Base-by-base conservation (phyloP, 2,329 filamentous ascomycete species). In the Paecilomyces niveus region DNA sequence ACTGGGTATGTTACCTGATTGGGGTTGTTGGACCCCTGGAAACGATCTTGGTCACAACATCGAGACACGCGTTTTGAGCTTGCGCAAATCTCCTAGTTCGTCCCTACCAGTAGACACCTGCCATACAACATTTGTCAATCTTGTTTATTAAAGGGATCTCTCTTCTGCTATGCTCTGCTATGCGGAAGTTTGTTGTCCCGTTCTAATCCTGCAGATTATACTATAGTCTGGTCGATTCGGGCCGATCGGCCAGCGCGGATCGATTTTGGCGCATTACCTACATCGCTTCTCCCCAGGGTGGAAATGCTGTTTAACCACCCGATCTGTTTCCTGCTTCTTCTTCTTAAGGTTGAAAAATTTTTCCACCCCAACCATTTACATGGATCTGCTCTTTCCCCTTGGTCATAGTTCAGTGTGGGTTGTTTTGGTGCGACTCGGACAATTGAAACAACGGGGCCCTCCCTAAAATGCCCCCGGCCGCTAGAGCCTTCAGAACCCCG, bases 11-110 rank as follows among this genome's bases (percentile, higher is more conserved):
- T 54, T 54, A 26, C 53, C 24, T 13, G 24, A 51, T 56, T 31
- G 24, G 35, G 55, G 24, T 29, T 26, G 10, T 29, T 11, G 13
- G 24, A 26, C 10, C 26, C 35, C 39, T 56, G 35, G 32, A 56
- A 56, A 56, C 49, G 22, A 18, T 31, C 24, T 29, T 33, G 29
- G 56, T 57, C 33, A 57, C 56, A 57, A 29, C 24, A 9, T 53
- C 35, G 56, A 57, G 53, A 57, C 56, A 33, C 29, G 50, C 26
- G 49, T 57, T 31, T 45, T 29, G 50, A 57, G 50, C 56, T 35
- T 39, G 11, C 53, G 31, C 18, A 22, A 54, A 35, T 29, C 15
- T n/a, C 21, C 53, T 11, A n/a, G 22, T 11, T 21, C 39, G 15
- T 45, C 7, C 6, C 7, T 45, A 45, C 5, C 7, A 45, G 39